These are phyloP conservation scores for Digitaria exilis DNA, from an alignment of 202 grass and related monocot species.

Conservation along the genomic window DNA sequence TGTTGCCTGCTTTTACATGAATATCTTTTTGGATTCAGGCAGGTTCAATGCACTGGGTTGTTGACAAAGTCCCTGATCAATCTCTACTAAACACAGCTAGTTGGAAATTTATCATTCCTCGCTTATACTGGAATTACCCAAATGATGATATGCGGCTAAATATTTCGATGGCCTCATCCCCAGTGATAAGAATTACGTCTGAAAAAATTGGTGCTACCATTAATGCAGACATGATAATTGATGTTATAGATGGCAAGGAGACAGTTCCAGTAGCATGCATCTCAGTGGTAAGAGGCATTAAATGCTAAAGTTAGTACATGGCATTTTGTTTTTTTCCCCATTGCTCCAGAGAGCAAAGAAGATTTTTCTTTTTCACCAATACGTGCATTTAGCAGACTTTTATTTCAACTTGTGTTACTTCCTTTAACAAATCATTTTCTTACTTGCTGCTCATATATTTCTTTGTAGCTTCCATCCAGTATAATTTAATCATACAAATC, in stretches of 20 bases:
- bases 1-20: constrained; percentile 25
- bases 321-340: background rate
- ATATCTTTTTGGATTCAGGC: constrained; percentile 60
- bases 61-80: constrained; percentile 85
- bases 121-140: constrained; percentile 84
- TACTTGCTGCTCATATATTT: constrained; percentile 16
- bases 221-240: constrained; percentile 77
- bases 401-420: too few relatives aligned
- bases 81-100: constrained; percentile 89
- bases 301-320: constrained; percentile 11
- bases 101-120: constrained; percentile 91
- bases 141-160: constrained; percentile 90
- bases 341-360: constrained; percentile 16
- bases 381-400: background rate
- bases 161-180: constrained; percentile 84
- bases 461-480: constrained; percentile 3
- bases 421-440: background rate
- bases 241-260: constrained; percentile 66
- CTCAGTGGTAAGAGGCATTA: constrained; percentile 70
- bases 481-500: constrained; percentile 17
- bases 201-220: constrained; percentile 67
- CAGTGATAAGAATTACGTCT: constrained; percentile 61
- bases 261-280: constrained; percentile 85
- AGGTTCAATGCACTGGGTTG: constrained; percentile 78
- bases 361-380: background rate